These are phyloP conservation scores for Volvox africanus DNA, from an alignment of 139 green algal species.

Conservation along the genomic window DNA sequence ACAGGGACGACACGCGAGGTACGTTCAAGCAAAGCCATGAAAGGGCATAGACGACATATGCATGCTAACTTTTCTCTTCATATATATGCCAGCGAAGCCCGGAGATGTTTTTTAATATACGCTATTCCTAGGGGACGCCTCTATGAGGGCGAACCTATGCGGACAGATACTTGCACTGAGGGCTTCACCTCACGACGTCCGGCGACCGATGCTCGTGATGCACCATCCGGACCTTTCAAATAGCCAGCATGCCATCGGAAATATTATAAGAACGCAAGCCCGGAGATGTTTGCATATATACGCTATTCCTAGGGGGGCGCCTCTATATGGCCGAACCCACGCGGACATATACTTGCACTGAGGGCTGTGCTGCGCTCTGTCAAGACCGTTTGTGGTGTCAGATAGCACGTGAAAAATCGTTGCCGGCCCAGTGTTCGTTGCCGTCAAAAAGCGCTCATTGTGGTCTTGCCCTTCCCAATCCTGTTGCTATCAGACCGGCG, in stretches of 20 bases:
- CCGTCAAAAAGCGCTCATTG: not conserved
- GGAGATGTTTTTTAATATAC: conserved; percentile 44
- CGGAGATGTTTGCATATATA: conserved; percentile 51
- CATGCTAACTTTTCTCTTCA: too few relatives aligned
- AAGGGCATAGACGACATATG: too few relatives aligned
- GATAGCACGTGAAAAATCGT: too few relatives aligned
- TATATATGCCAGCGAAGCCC: not conserved
- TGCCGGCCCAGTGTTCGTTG: too few relatives aligned
- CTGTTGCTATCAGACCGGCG: not conserved
- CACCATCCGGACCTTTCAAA: too few relatives aligned
- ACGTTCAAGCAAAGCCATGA: not conserved
- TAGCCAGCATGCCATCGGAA: too few relatives aligned
- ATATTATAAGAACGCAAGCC: not conserved
- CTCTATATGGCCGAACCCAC: conserved; percentile 1
- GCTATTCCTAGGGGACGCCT: conserved; percentile 45
- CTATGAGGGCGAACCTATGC: not conserved
- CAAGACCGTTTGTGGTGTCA: too few relatives aligned
- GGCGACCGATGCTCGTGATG: too few relatives aligned
- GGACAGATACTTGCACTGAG: conserved; percentile 26
- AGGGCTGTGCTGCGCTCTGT: not conserved
- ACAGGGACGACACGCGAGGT: not conserved
- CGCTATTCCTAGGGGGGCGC: conserved; percentile 49
- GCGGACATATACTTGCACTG: conserved; percentile 38
- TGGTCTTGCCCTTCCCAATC: not conserved
- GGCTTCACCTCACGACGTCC: not conserved